Evolutionary conservation across 176 grass and related monocot species (phyloP), one percentile per base, ranked within the genome.

Genomic region (barley (Hordeum vulgare)): DNA sequence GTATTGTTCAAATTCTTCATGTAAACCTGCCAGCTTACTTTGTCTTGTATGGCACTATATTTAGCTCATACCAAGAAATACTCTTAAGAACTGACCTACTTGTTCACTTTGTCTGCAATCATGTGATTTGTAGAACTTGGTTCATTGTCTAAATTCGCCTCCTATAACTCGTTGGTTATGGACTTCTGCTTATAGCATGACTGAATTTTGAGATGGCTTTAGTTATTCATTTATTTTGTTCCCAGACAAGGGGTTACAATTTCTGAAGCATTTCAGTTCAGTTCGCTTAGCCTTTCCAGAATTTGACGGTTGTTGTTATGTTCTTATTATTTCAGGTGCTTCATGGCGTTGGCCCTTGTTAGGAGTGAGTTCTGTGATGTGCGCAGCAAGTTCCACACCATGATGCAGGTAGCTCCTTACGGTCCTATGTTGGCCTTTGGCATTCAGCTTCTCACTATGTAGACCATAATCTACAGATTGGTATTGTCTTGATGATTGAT

Each of bases 361-460:
- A 93, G 80, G 85, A 85, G 58, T 76, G 88, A 96, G 71, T 96
- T 88, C 87, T 85, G 79, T 87, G 87, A 82, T 61, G 36, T 96
- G 27, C 83, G 75, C 35, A 90, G 83, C 77, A 93, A 93, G 80
- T 90, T 96, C 66, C 84, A 77, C 57, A 86, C 71, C 69, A 96
- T 96, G 94, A 83, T 96, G 80, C 90, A 96, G 94, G 94, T 96
- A 87, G 24, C 59, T 69, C 40, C 21, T 41, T 76, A 21, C 6
- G 11, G 35, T 17, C 68, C 65, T 71, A 24, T 59, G 20, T 76
- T 60, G 45, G 8, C 39, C 61, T 87, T 91, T 74, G 14, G 14
- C 23, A 74, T 72, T 11, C 28, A 24, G 2, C 14, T 34, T 66
- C 6, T 88, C 11, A 47, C 13, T 49, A 26, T 33, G 3, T 39